Conservation (phyloP, 179 eudicot genomes). For the Beta macrorhiza region DNA sequence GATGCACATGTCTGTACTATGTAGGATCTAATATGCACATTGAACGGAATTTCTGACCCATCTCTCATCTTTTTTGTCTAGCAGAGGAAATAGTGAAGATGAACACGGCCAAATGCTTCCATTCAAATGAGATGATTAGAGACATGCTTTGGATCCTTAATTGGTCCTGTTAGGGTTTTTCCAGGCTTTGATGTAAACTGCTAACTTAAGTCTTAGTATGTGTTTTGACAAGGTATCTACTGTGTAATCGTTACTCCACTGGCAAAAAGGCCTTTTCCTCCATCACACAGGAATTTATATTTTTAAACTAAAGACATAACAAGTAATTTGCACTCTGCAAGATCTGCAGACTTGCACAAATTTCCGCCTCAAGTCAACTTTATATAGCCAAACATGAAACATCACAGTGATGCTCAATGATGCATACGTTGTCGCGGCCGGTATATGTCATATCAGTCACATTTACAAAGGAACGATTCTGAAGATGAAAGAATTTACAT, state of each 20-base stretch:
- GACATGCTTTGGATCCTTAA: neutral
- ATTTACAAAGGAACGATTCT: conserved; percentile 7
- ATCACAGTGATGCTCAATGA: neutral
- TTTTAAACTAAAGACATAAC: neutral
- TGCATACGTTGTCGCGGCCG: no score
- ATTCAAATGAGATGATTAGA: conserved; percentile 12
- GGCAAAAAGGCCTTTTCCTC: neutral
- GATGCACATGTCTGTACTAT: no score
- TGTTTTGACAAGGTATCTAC: neutral
- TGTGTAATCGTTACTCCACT: neutral
- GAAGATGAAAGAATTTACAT: conserved; percentile 6
- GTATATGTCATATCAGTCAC: no score
- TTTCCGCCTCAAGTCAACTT: neutral
- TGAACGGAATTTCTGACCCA: neutral
- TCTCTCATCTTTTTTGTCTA: neutral
- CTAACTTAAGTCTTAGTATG: neutral
- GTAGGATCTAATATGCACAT: no score
- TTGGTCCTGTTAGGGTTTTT: neutral
- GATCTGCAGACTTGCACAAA: neutral
- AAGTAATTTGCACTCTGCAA: neutral
- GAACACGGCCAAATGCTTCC: conserved; percentile 15
- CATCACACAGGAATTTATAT: neutral
- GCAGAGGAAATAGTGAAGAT: conserved; percentile 19
- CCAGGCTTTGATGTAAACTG: neutral
- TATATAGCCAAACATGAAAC: neutral